Evolutionary conservation across 495 filamentous ascomycete species (phyloP).

Genomic region (Pyronema omphalodes): DNA sequence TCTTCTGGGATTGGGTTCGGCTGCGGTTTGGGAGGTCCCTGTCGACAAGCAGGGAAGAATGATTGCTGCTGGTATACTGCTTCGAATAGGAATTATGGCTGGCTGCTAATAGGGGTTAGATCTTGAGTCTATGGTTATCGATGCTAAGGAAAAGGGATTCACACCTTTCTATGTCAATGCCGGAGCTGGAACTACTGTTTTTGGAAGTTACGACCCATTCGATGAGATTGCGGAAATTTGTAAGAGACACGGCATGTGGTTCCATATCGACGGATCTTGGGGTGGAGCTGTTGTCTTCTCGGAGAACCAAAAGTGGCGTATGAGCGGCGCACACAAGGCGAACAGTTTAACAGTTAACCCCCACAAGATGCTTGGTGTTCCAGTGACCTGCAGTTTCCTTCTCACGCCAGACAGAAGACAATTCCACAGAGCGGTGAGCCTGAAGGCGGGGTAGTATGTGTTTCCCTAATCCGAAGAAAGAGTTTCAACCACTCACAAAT

Average conservation of each 20-base stretch:
- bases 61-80: constrained; percentile 29
- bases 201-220: constrained; percentile 79
- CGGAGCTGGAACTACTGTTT: constrained; percentile 83
- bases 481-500: background rate
- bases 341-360: constrained; percentile 74
- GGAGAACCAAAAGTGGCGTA: constrained; percentile 38
- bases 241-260: constrained; percentile 53
- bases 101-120: constrained; percentile 22
- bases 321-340: constrained; percentile 52
- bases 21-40: constrained; percentile 51
- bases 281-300: constrained; percentile 75
- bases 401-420: constrained; percentile 52
- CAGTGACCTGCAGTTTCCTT: constrained; percentile 79
- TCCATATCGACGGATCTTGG: constrained; percentile 85
- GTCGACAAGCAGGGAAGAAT: constrained; percentile 57
- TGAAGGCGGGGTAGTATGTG: constrained; percentile 56
- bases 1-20: constrained; percentile 63
- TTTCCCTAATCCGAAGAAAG: background rate
- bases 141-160: constrained; percentile 40
- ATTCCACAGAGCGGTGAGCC: constrained; percentile 65
- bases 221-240: constrained; percentile 52
- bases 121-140: constrained; percentile 40
- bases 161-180: constrained; percentile 92
- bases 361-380: constrained; percentile 91
- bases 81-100: background rate